Percentiles rank a stretch among this genome's conserved stretches.
phyloP scores from a whole-genome alignment of 2,329 filamentous ascomycete species.

The Fusarium sp. region DNA sequence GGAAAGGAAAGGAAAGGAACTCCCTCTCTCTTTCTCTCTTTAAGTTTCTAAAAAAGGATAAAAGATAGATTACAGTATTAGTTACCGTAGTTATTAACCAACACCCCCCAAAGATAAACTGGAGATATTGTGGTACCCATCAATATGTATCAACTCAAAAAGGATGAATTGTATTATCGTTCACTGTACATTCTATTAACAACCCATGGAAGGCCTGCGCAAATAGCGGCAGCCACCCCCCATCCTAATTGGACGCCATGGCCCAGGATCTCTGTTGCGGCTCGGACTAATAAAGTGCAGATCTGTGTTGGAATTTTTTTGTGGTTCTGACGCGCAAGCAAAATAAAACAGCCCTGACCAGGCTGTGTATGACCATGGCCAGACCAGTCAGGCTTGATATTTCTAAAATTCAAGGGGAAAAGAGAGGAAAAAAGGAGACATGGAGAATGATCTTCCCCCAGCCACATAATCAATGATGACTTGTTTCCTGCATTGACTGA shows the following conservation, averaged over 20 bases:
- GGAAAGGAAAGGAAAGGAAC: no score
- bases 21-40: background rate
- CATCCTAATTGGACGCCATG: slow-evolving; percentile 1
- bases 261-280: slow-evolving; percentile 27
- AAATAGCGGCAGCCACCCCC: slow-evolving; percentile 16
- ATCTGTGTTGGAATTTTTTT: slow-evolving; percentile 30
- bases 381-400: background rate
- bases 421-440: slow-evolving; percentile 1
- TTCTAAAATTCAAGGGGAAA: slow-evolving; percentile 5
- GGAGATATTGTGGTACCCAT: slow-evolving; percentile 11
- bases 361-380: slow-evolving; percentile 16
- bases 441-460: slow-evolving; percentile 4
- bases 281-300: slow-evolving; percentile 34
- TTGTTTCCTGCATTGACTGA: background rate
- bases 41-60: slow-evolving; percentile 25
- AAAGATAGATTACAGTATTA: background rate
- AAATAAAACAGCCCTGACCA: slow-evolving; percentile 32
- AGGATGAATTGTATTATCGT: no score
- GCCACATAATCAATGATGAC: background rate
- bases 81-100: background rate
- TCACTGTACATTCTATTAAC: no score
- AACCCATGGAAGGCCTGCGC: background rate
- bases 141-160: no score
- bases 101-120: slow-evolving; percentile 1
- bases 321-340: slow-evolving; percentile 38